These are phyloP conservation scores for Penstemon newberryi DNA, from an alignment of 257 asterid genomes.

Conservation along the genomic window DNA sequence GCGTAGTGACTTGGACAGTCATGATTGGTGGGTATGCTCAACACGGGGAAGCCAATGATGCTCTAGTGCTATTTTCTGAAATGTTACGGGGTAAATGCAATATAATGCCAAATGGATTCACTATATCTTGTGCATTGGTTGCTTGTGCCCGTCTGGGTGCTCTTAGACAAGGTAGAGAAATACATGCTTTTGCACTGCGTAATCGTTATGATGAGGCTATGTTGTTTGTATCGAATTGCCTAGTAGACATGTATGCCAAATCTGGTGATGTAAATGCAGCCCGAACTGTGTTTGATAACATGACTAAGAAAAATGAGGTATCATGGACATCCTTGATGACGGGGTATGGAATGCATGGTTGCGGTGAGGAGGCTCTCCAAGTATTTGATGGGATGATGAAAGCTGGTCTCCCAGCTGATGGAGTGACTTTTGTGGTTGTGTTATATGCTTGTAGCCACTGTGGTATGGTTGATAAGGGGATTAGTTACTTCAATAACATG, in stretches of 20 bases:
- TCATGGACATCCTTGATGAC: conserved; percentile 94
- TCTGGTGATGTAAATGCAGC: conserved; percentile 85
- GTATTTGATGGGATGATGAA: conserved; percentile 56
- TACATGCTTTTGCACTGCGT: conserved; percentile 70
- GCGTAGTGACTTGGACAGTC: conserved; percentile 91
- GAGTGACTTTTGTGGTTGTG: conserved; percentile 76
- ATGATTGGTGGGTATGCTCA: conserved; percentile 92
- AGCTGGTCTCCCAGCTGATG: conserved; percentile 58
- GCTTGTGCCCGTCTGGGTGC: conserved; percentile 84
- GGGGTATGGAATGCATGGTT: conserved; percentile 89
- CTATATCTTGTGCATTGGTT: conserved; percentile 71
- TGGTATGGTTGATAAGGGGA: conserved; percentile 78
- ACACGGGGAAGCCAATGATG: conserved; percentile 50
- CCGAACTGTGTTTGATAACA: conserved; percentile 59
- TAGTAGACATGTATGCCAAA: conserved; percentile 88
- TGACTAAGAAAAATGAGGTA: conserved; percentile 56
- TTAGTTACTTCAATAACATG: conserved; percentile 67
- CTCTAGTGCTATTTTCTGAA: background rate
- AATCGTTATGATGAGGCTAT: conserved; percentile 55
- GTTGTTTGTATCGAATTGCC: conserved; percentile 76
- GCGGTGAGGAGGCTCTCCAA: conserved; percentile 72
- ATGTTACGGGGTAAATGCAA: conserved; percentile 52
- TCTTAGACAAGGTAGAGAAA: conserved; percentile 66
- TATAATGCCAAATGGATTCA: conserved; percentile 71
- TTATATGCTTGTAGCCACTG: conserved; percentile 95